Evolutionary conservation across 1,139 yeast species (phyloP).

Genomic region (Yamadazyma siamensis): DNA sequence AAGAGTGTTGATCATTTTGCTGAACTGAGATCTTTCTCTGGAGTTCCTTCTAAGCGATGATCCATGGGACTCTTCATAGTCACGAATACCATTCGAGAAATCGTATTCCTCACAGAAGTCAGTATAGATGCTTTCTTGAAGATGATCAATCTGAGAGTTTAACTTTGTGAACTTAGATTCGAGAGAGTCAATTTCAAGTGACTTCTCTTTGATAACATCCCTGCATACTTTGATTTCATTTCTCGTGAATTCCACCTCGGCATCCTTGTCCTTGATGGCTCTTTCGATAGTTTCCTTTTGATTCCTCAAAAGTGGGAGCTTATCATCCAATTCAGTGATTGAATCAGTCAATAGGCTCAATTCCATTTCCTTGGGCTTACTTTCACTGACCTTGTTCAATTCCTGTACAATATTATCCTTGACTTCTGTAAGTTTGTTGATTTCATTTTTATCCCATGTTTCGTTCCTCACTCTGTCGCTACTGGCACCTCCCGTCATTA

Average conservation of each 20-base stretch:
- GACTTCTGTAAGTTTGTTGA: conserved; percentile 50
- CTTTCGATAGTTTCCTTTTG: conserved; percentile 50
- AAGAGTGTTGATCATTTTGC: conserved; percentile 59
- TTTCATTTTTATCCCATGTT: conserved; percentile 77
- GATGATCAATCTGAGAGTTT: conserved; percentile 24
- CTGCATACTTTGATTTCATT: conserved; percentile 18
- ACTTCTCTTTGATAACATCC: conserved; percentile 17
- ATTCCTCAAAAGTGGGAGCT: conserved; percentile 49
- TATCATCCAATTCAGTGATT: conserved; percentile 52
- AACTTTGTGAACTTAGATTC: conserved; percentile 25
- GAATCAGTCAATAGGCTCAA: conserved; percentile 59
- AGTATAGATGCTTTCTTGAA: conserved; percentile 47
- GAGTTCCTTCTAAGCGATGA: conserved; percentile 55
- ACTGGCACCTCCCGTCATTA: conserved; percentile 86
- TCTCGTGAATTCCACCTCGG: conserved; percentile 54
- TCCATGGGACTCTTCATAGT: conserved; percentile 69
- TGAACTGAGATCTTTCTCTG: conserved; percentile 60
- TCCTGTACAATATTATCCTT: conserved; percentile 62
- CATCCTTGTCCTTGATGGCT: conserved; percentile 47
- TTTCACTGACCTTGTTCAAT: conserved; percentile 46
- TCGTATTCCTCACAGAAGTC: conserved; percentile 55
- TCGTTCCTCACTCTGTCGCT: conserved; percentile 27
- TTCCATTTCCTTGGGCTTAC: conserved; percentile 52
- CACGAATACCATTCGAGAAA: conserved; percentile 51
- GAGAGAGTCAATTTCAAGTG: conserved; percentile 24